Evolutionary conservation across 805 yeast species (phyloP).

Genomic region (Komagataella pseudopastoris): DNA sequence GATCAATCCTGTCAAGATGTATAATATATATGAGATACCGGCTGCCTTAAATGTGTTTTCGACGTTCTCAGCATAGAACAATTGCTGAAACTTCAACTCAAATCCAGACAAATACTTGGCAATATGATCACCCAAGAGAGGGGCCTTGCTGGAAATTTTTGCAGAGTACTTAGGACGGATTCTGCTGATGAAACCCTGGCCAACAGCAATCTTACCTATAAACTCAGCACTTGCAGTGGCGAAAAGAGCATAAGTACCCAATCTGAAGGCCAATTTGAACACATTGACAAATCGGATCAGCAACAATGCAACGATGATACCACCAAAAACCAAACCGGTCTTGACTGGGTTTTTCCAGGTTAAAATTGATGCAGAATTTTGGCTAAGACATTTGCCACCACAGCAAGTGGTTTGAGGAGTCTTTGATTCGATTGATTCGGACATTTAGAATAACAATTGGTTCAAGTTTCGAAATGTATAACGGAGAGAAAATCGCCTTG

Average conservation of each 20-base stretch:
- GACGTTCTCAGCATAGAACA: constrained; percentile 57
- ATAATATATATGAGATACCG: constrained; percentile 46
- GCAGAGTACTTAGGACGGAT: constrained; percentile 47
- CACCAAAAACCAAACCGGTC: constrained; percentile 68
- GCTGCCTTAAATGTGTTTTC: constrained; percentile 66
- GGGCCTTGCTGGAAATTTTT: constrained; percentile 14
- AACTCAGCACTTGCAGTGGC: constrained; percentile 68
- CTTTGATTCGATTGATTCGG: neutral
- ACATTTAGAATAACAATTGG: neutral
- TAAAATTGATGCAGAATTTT: constrained; percentile 23
- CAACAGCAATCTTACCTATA: constrained; percentile 56
- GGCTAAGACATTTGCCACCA: constrained; percentile 17
- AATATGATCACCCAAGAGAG: constrained; percentile 19
- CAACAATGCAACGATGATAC: constrained; percentile 38
- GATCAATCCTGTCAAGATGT: constrained; percentile 63
- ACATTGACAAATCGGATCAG: constrained; percentile 52
- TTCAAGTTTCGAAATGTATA: neutral
- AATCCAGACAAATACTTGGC: constrained; percentile 26
- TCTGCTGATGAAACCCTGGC: constrained; percentile 69
- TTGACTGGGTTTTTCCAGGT: constrained; percentile 68
- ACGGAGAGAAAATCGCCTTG: neutral
- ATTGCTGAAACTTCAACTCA: constrained; percentile 40
- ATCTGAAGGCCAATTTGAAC: constrained; percentile 43
- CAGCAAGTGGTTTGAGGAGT: constrained; percentile 10
- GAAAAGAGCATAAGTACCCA: constrained; percentile 41